Base-by-base conservation (phyloP, 352 stramenopile species). In the Globisporangium acanthophoron region DNA sequence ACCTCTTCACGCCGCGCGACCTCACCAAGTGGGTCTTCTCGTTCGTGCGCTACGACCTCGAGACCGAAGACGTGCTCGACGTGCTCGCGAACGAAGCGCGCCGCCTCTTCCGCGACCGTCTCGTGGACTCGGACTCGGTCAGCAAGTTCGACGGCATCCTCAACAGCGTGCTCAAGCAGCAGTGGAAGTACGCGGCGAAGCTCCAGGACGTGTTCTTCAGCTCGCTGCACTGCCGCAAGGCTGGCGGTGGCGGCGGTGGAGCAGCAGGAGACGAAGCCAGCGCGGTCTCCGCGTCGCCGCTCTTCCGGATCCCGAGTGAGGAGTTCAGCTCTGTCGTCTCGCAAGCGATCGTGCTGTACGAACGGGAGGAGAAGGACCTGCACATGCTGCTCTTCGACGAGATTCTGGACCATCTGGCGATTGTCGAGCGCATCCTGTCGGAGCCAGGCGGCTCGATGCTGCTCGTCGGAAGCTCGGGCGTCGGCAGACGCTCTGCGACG, bases 311-410 rank as follows among this genome's bases (percentile, higher is more conserved):
- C 46, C 61, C 66, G 4, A 83, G 72, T 24, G 82, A 92, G 6
- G 92, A 97, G 31, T 98, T 97, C 54, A 74, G 72, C 16, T 70
- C 85, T 24, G 71, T 95, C 6, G 80, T 98, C 3, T 49, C 76
- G 15, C 90, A 97, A 46, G 92, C 90, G 9, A 86, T 98, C 24
- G 77, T 96, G 13, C 74, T 97, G n/a, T 98, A 98, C 58, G 93
- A 98, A 59, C 88, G 94, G 11, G 94, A 98, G 62, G 91, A 98
- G 58, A 89, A 93, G 43, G 90, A 98, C 27, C 73, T 98, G 21
- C 82, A 96, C 57, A 96, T 98, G 71, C 65, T 96, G n/a, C 71
- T 98, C 1, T 98, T 98, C 41, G 75, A 91, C 18, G 89, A 98
- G 53, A 92, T 97, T 27, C 75, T 98, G 0, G 87, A 97, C 35